Evolutionary conservation across 1,284 basidiomycete genomes (phyloP), one percentile per base, ranked within the genome.

Genomic region (Boletus subluridellus): DNA sequence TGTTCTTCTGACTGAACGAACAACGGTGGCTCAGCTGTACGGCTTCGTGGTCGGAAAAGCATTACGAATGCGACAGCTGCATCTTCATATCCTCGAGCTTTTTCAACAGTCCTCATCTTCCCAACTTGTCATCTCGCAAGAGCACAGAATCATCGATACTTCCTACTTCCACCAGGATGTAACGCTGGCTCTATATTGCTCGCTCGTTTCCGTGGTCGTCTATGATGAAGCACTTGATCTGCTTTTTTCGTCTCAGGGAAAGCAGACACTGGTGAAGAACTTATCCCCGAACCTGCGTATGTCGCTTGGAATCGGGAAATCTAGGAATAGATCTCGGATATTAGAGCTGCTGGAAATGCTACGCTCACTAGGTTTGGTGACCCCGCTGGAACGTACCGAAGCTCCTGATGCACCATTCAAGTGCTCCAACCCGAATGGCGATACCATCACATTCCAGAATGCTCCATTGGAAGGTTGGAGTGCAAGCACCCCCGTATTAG

Each of bases 21-120:
- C 82, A 52, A 87, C 87, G 1, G 64, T 86, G 17, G 80, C 82
- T 7, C 89, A 92, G 63, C 61, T 81, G 37, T 88, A 88, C 67
- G 89, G 89, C 15, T 90, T 82, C 67, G 79, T 87, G 48, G 75
- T 82, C 26, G 89, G 85, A 12, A 86, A 83, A 66, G 80, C 80
- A 37, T 73, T 82, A 10, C 81, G 90, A 44, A 81, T 83, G 12
- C 82, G 82, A 38, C 77, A 82, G 58, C 73, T 92, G 2, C 88
- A 92, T 69, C 70, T 87, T n/a, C 73, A 77, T 47, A 73, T 75
- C 17, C 72, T 87, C 35, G 69, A 74, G n/a, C 73, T 79, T 7
- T 77, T 90, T 46, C 77, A 81, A 63, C 68, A 69, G 7, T 56
- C 62, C 1, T 61, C 66, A 34, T 55, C 72, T 6, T 81, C 79